Evolutionary conservation across 768 basidiomycete species (phyloP).

Genomic region (Tylopilus intermedius): DNA sequence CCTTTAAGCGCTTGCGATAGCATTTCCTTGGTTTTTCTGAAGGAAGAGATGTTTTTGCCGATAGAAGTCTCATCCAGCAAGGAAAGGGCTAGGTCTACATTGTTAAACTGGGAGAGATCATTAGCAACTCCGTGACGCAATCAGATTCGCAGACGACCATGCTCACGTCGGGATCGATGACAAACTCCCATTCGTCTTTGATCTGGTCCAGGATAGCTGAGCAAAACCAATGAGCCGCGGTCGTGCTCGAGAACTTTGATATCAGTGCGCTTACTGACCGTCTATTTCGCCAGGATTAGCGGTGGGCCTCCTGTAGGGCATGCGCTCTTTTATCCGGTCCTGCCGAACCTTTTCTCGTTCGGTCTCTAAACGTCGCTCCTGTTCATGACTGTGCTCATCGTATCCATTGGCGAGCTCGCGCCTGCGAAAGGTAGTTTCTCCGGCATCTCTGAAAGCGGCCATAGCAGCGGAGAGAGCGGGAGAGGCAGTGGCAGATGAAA

Average conservation of each 20-base stretch:
- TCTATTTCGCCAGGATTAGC: constrained; percentile 79
- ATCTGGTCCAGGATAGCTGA: constrained; percentile 82
- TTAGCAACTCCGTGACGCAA: constrained; percentile 4
- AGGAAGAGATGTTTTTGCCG: constrained; percentile 74
- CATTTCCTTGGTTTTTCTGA: constrained; percentile 69
- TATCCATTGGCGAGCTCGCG: constrained; percentile 50
- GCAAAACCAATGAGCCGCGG: background rate
- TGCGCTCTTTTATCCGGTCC: constrained; percentile 63
- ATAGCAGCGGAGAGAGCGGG: constrained; percentile 51
- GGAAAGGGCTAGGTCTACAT: constrained; percentile 87
- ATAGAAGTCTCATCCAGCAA: constrained; percentile 72
- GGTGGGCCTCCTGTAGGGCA: constrained; percentile 50
- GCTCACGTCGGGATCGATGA: constrained; percentile 74
- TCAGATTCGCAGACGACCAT: background rate
- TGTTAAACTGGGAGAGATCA: constrained; percentile 66
- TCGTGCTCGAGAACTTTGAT: background rate
- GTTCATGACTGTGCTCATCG: constrained; percentile 52
- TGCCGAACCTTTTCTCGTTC: constrained; percentile 65
- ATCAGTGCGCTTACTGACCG: constrained; percentile 44
- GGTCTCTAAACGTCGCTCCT: constrained; percentile 54
- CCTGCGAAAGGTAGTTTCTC: constrained; percentile 42
- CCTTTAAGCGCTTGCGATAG: constrained; percentile 78
- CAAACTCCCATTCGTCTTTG: constrained; percentile 85
- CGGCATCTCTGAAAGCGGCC: constrained; percentile 65
- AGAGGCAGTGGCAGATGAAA: constrained; percentile 37